Base-by-base conservation (phyloP, 352 stramenopile genomes). In the Phytophthora palmivora region DNA sequence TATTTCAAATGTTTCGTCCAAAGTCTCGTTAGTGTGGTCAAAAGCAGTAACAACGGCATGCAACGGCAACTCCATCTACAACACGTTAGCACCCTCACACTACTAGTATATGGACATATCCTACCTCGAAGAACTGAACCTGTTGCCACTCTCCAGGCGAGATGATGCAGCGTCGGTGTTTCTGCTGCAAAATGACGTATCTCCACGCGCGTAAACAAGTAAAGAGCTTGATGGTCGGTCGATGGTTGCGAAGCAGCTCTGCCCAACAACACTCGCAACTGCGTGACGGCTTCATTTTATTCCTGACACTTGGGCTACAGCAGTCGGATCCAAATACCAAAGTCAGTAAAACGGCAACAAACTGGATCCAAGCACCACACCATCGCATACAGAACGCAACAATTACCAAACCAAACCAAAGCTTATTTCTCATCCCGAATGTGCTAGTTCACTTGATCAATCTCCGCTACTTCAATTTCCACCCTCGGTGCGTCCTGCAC, bases 111-210 rank as follows among this genome's bases (percentile, higher is more conserved):
- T 18, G 16, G 16, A 37, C 22, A 16, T 28, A 6, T 28, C 24
- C 24, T 10, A 87, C 82, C 76, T 91, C 69, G n/a, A 86, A 78
- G 59, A 88, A 88, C 24, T 71, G 59, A 21, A 76, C 39, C 18
- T 74, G 55, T 33, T 78, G 78, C 63, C 55, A 63, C 37, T 84
- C 76, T 22, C 56, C 58, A 10, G 51, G 30, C 0, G 63, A 63
- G 5, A 70, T 50, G 22, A 48, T 19, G 0, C 53, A 19, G 34
- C 75, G 73, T 2, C 82, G 76, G 14, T 79, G 70, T 42, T 84
- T 88, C 38, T 68, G 74, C 18, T 63, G 56, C 38, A 88, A 66
- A 1, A 62, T 50, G 4, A 52, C 70, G n/a, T 22, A 74, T 41
- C 74, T 59, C 82, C 78, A 91, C 0, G 54, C 70, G 0, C 76